These are phyloP conservation scores for Saccharomycopsis malanga DNA, from an alignment of 805 yeast species.

Conservation along the genomic window DNA sequence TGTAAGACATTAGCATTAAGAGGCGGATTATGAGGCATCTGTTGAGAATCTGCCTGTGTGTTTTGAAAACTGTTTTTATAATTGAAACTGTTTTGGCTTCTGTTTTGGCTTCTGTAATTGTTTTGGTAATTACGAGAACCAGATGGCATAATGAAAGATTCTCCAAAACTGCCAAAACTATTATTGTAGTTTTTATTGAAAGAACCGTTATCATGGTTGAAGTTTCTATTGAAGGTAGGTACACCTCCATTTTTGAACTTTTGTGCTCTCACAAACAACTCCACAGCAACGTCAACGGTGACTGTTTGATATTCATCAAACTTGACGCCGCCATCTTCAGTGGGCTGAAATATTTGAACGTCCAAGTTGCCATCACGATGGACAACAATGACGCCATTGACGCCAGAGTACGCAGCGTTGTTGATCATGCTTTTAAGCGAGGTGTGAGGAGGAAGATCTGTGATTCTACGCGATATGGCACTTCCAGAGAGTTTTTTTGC, in stretches of 20 bases:
- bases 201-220: background rate
- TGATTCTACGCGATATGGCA: conserved; percentile 37
- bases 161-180: conserved; percentile 7
- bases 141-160: conserved; percentile 1
- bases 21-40: conserved; percentile 27
- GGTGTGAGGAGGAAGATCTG: conserved; percentile 37
- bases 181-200: conserved; percentile 6
- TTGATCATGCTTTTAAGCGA: conserved; percentile 45
- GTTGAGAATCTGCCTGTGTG: conserved; percentile 20
- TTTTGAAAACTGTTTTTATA: conserved; percentile 12
- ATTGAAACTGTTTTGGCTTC: conserved; percentile 12
- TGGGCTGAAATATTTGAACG: conserved; percentile 63
- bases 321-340: conserved; percentile 63
- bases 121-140: conserved; percentile 24
- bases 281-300: conserved; percentile 59
- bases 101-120: conserved; percentile 21
- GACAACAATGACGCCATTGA: conserved; percentile 60
- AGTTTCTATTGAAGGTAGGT: conserved; percentile 9
- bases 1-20: conserved; percentile 14
- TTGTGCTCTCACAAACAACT: conserved; percentile 36
- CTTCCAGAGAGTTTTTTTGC: conserved; percentile 33
- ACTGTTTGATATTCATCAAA: conserved; percentile 78
- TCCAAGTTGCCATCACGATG: conserved; percentile 51
- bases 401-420: conserved; percentile 78
- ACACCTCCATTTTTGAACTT: conserved; percentile 11